These are phyloP conservation scores for Manihot esculenta DNA, from an alignment of 441 rosid species.

Conservation along the genomic window DNA sequence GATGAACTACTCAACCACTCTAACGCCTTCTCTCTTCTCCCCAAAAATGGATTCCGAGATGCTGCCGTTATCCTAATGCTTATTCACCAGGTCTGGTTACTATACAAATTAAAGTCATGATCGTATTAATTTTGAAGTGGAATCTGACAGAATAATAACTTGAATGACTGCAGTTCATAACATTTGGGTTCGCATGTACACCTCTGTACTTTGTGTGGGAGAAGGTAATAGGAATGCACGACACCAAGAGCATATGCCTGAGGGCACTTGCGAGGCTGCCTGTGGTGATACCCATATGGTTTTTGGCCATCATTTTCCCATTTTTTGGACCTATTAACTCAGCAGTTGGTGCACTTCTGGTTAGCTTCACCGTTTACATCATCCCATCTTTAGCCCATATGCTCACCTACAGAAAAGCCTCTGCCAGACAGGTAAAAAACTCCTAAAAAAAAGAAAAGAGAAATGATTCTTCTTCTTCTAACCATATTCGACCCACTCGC, in stretches of 20 bases:
- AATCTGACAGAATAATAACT: not conserved
- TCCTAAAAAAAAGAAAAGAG: no score
- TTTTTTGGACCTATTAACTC: slow-evolving; percentile 95
- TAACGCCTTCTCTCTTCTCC: slow-evolving; percentile 87
- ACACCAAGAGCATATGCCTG: slow-evolving; percentile 77
- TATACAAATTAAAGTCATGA: no score
- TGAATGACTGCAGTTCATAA: slow-evolving; percentile 63
- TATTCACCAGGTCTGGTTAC: slow-evolving; percentile 72
- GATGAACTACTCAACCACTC: slow-evolving; percentile 84
- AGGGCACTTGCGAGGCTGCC: slow-evolving; percentile 91
- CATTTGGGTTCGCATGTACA: slow-evolving; percentile 96
- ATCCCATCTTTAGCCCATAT: slow-evolving; percentile 89
- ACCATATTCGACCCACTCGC: not conserved
- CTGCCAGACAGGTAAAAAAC: slow-evolving; percentile 71
- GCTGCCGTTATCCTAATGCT: slow-evolving; percentile 94
- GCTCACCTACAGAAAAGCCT: slow-evolving; percentile 87
- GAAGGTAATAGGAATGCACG: slow-evolving; percentile 97
- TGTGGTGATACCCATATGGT: slow-evolving; percentile 95
- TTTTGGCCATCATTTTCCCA: slow-evolving; percentile 92
- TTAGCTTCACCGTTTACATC: slow-evolving; percentile 93
- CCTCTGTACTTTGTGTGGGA: slow-evolving; percentile 97
- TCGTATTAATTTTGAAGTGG: not conserved
- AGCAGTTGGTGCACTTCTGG: slow-evolving; percentile 88
- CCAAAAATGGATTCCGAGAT: slow-evolving; percentile 71
- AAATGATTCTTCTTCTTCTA: no score